Evolutionary conservation across 1,284 basidiomycete genomes (phyloP).

Genomic region (Crepidotus sp.): DNA sequence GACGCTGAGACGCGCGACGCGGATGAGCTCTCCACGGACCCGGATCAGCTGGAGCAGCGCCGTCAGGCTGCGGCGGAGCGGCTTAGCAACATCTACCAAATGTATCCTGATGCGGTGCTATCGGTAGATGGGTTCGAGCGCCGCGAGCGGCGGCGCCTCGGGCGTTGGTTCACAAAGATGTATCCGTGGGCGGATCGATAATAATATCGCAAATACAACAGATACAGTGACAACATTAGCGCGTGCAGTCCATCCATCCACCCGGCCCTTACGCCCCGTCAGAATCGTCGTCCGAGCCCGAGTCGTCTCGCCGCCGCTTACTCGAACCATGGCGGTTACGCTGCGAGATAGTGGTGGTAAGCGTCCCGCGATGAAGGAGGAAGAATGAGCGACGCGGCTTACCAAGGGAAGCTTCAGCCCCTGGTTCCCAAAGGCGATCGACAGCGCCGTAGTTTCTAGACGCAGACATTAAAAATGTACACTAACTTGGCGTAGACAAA

Average conservation of each 20-base stretch:
- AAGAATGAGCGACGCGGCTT: conserved; percentile 24
- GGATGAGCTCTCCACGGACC: conserved; percentile 21
- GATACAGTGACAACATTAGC: conserved; percentile 3
- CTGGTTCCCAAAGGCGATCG: conserved; percentile 86
- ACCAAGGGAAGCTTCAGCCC: conserved; percentile 85
- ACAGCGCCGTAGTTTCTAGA: conserved; percentile 78
- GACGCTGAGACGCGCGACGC: conserved; percentile 25
- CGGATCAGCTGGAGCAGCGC: conserved; percentile 21
- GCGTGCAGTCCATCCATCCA: neutral
- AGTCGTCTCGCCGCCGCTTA: conserved; percentile 38
- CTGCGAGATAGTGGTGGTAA: conserved; percentile 27
- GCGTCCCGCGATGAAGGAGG: conserved; percentile 14
- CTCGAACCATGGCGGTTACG: conserved; percentile 59
- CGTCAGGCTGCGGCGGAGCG: conserved; percentile 29
- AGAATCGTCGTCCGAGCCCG: conserved; percentile 35
- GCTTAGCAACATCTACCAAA: conserved; percentile 35
- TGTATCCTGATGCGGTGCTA: conserved; percentile 42
- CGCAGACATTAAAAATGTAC: conserved; percentile 13
- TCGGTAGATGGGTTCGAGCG: conserved; percentile 33
- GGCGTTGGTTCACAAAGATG: conserved; percentile 15
- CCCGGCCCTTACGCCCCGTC: conserved; percentile 27
- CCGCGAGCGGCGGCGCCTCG: conserved; percentile 25
- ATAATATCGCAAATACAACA: conserved; percentile 8
- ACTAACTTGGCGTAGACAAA: conserved; percentile 5
- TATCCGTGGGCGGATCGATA: conserved; percentile 13